Evolutionary conservation across 352 stramenopile genomes (phyloP).

Genomic region (Globisporangium carolinianum): DNA sequence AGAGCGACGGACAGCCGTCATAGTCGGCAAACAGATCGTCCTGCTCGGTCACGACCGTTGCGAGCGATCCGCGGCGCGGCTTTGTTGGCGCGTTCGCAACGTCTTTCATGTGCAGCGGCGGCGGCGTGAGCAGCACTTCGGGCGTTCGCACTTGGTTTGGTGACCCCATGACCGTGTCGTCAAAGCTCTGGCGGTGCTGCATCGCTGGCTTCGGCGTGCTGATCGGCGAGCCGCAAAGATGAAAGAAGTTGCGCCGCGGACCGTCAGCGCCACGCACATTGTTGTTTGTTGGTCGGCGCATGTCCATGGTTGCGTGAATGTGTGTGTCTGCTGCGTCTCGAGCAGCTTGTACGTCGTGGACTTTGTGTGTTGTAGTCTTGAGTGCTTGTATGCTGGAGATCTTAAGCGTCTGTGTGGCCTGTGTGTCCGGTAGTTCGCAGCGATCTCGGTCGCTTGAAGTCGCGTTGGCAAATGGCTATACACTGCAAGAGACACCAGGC

Average conservation of each 20-base stretch:
- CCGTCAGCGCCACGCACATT: neutral
- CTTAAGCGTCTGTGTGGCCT: neutral
- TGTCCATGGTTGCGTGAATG: neutral
- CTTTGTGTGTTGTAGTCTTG: neutral
- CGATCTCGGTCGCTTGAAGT: no score
- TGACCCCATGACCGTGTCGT: conserved; percentile 19
- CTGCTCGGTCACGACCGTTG: conserved; percentile 13
- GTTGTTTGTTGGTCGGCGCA: neutral
- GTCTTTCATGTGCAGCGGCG: conserved; percentile 26
- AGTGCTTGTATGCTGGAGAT: neutral
- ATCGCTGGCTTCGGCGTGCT: conserved; percentile 41
- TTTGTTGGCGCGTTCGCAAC: conserved; percentile 15
- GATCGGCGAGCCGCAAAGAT: conserved; percentile 74
- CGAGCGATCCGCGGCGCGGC: conserved; percentile 9
- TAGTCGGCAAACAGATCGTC: conserved; percentile 23
- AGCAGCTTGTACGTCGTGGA: no score
- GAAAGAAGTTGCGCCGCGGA: conserved; percentile 45
- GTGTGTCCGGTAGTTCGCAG: no score
- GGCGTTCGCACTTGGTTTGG: conserved; percentile 27
- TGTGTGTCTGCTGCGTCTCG: neutral
- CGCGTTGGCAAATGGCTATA: neutral
- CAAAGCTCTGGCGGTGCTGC: conserved; percentile 32
- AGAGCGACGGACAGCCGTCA: conserved; percentile 17
- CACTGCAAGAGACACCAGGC: neutral
- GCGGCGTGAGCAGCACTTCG: conserved; percentile 14